Conservation (phyloP, 305 asterid genomes). For the Solanum chacoense region DNA sequence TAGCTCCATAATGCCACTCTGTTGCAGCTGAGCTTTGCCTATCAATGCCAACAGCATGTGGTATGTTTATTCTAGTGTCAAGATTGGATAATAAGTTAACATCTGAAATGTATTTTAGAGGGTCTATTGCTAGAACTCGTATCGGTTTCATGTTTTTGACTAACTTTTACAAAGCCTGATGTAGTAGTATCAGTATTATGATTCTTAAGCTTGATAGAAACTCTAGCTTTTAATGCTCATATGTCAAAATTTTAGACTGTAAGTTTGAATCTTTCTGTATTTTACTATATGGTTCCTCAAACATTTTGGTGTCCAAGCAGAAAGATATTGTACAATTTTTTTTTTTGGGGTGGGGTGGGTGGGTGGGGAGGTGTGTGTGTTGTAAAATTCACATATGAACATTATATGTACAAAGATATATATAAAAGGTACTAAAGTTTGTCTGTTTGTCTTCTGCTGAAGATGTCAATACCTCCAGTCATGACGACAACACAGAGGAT, state of each 20-base stretch:
- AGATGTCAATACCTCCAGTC: constrained; percentile 44
- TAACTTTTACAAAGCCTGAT: not conserved
- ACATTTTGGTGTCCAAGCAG: not conserved
- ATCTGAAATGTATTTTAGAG: not conserved
- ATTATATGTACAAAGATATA: not conserved
- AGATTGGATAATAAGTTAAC: not conserved
- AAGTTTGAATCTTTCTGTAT: not conserved
- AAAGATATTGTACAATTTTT: not conserved
- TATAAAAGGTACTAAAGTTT: not conserved
- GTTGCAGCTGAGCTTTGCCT: not conserved
- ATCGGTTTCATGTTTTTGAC: not conserved
- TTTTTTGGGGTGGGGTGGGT: not conserved
- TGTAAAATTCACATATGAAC: not conserved
- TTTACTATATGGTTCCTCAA: not conserved
- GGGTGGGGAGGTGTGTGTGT: not conserved
- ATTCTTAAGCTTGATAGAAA: not conserved
- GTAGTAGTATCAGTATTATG: not conserved
- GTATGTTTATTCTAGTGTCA: not conserved
- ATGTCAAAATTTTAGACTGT: not conserved
- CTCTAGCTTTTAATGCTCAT: not conserved
- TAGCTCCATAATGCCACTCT: not conserved
- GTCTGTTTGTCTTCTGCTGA: constrained; percentile 14
- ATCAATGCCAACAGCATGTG: not conserved
- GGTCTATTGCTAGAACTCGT: not conserved
- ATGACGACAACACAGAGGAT: constrained; percentile 45